Conservation (phyloP, 2,329 filamentous ascomycete species). For the Venturia pyrina region DNA sequence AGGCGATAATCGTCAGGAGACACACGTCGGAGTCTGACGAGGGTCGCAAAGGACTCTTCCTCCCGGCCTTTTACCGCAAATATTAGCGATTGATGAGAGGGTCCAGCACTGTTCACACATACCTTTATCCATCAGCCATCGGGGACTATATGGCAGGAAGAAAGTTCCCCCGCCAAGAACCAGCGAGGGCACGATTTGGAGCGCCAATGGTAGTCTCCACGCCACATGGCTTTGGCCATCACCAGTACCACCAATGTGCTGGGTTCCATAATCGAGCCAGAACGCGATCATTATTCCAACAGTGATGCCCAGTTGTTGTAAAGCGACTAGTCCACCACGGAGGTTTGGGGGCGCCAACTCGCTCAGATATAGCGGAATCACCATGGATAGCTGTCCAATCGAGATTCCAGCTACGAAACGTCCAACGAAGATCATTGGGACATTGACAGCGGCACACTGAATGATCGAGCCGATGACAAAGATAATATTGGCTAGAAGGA, state of each 20-base stretch:
- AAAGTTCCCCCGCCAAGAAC: conserved; percentile 34
- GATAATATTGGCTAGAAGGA: conserved; percentile 49
- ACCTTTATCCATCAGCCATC: conserved; percentile 10
- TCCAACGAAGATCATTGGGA: conserved; percentile 48
- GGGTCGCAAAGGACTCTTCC: conserved; percentile 15
- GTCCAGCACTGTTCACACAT: conserved; percentile 11
- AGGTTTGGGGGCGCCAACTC: conserved; percentile 51
- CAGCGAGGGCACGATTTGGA: conserved; percentile 35
- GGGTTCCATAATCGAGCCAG: conserved; percentile 14
- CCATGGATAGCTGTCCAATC: conserved; percentile 48
- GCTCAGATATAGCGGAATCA: conserved; percentile 53
- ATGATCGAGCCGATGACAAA: conserved; percentile 49
- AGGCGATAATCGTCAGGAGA: conserved; percentile 49
- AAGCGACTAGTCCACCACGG: conserved; percentile 31
- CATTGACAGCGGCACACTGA: conserved; percentile 46
- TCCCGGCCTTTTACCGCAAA: neutral
- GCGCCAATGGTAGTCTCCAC: conserved; percentile 33
- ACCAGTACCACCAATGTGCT: conserved; percentile 12
- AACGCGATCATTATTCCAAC: conserved; percentile 35
- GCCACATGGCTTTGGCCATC: conserved; percentile 4
- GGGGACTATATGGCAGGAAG: conserved; percentile 30
- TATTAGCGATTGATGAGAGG: conserved; percentile 15
- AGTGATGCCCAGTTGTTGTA: conserved; percentile 29
- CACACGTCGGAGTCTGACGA: conserved; percentile 42
- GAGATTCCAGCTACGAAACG: conserved; percentile 51